Conservation (phyloP, 2,329 filamentous ascomycete species). For the Drechslerella dactyloides region DNA sequence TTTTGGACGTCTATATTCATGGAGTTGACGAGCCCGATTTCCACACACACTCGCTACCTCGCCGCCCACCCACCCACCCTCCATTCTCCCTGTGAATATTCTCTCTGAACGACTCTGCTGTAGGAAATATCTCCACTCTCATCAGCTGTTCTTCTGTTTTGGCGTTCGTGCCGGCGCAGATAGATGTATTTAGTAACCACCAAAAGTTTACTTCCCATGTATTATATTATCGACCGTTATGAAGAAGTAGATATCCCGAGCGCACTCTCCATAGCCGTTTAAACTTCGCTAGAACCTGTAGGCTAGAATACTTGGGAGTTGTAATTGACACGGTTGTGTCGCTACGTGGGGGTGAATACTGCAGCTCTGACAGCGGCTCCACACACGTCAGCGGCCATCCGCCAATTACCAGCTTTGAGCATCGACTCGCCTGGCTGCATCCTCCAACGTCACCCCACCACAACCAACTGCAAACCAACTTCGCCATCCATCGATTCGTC, state of each 20-base stretch:
- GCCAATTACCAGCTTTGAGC: no score
- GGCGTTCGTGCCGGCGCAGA: constrained; percentile 43
- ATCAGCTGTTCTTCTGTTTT: constrained; percentile 17
- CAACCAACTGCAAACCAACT: not conserved
- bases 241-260: constrained; percentile 38
- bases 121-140: constrained; percentile 51
- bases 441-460: constrained; percentile 25
- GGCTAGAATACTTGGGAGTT: no score
- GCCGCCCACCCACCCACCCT: not conserved
- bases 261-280: not conserved
- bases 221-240: constrained; percentile 36
- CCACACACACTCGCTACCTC: not conserved
- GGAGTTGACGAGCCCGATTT: constrained; percentile 35
- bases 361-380: no score
- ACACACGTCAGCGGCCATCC: no score
- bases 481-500: constrained; percentile 15
- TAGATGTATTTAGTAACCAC: constrained; percentile 44
- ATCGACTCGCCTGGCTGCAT: constrained; percentile 4
- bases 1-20: constrained; percentile 48
- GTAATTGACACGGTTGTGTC: no score
- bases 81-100: constrained; percentile 46
- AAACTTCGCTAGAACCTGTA: no score
- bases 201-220: constrained; percentile 50
- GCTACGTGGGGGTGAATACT: no score
- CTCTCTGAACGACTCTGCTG: constrained; percentile 32